Evolutionary conservation across 768 basidiomycete species (phyloP), one percentile per base, ranked within the genome.

Genomic region (Neoboletus subvelutipes): DNA sequence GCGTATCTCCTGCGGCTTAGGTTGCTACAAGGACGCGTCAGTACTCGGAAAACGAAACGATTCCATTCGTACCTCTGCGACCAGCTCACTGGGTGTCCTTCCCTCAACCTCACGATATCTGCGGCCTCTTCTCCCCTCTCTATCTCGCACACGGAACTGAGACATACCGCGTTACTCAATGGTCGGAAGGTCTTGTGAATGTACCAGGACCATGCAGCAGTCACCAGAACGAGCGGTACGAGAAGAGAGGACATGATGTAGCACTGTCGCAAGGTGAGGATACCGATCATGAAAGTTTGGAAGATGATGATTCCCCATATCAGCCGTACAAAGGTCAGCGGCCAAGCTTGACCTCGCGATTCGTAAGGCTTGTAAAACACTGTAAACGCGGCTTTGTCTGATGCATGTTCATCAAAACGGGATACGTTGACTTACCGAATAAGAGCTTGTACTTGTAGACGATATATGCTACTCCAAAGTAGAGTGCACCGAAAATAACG

Each of bases 301-400:
- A 95, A 98, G 52, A 96, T 91, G 69, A 96, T 69, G 54, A 98
- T 83, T 45, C 92, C 95, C 88, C 92, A 92, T 33, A 95, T 87
- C 40, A 97, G 83, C 8, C 96, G 90, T 28, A 86, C 82, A 71
- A 95, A 98, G 0, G 97, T 95, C 63, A 98, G 85, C 0, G 94
- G 93, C 96, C 97, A 98, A 1, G 95, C 97, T 75, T 98, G 94
- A 2, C 97, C 97, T 64, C 90, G 90, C 2, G 91, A 93, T 74
- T 98, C 95, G 73, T 98, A 98, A 0, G 97, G 96, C 67, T 98
- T 98, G 78, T 97, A 97, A 78, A 96, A 98, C 20, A 98, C 94
- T 97, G 67, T 0, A 45, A 46, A 41, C 52, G 12, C n/a, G 33
- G 36, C 6, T 48, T 26, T 15, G 29, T 53, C 34, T n/a, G 57